Conservation (phyloP, 495 filamentous ascomycete species). For the Terfezia claveryi region DNA sequence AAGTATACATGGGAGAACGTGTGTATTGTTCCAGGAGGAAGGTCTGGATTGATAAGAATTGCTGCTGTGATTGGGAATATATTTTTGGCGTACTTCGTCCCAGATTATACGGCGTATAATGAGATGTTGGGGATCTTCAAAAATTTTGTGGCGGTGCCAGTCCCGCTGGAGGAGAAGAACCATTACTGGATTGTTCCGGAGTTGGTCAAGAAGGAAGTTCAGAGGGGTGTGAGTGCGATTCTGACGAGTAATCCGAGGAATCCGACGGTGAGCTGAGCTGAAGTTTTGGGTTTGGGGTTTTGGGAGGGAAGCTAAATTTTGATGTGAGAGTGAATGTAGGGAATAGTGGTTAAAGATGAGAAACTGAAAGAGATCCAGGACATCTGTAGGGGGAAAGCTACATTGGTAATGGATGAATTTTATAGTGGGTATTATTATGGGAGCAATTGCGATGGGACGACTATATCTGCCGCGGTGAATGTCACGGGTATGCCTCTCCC, state of each 20-base stretch:
- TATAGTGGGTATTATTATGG: constrained; percentile 73
- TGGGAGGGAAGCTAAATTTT: no score
- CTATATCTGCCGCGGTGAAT: constrained; percentile 70
- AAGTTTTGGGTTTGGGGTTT: no score
- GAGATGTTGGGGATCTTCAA: constrained; percentile 89
- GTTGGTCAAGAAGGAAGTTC: constrained; percentile 78
- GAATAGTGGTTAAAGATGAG: constrained; percentile 56
- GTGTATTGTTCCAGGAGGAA: constrained; percentile 86
- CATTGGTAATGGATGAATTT: constrained; percentile 89
- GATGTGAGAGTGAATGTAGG: no score
- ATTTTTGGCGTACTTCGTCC: constrained; percentile 75
- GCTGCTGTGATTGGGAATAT: constrained; percentile 83
- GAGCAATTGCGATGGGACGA: constrained; percentile 65
- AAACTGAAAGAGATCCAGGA: constrained; percentile 75
- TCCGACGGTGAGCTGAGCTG: constrained; percentile 37
- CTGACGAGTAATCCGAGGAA: constrained; percentile 93
- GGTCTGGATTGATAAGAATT: constrained; percentile 82
- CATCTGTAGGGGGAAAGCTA: constrained; percentile 72
- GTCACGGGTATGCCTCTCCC: constrained; percentile 33
- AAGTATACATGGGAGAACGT: constrained; percentile 98
- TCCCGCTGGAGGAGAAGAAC: constrained; percentile 60
- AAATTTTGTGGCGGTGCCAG: constrained; percentile 79
- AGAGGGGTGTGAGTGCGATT: constrained; percentile 67
- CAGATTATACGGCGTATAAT: constrained; percentile 52
- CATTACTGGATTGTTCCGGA: constrained; percentile 78